Evolutionary conservation across 139 green algal species (phyloP).

Genomic region (Chlorella sp.): DNA sequence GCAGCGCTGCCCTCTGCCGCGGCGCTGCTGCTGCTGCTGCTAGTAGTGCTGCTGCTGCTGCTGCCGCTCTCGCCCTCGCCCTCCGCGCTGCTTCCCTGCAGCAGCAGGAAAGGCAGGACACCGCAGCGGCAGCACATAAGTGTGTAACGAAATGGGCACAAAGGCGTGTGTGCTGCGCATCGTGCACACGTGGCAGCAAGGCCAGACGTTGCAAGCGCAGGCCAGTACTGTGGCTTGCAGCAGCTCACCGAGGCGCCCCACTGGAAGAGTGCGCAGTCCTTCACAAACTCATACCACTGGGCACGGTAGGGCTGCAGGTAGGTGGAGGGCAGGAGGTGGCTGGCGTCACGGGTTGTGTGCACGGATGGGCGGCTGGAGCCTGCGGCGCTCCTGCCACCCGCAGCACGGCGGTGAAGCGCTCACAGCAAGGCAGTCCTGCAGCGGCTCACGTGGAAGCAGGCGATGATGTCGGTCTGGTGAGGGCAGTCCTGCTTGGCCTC

Average conservation of each 20-base stretch:
- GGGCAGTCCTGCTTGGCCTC: conserved; percentile 32
- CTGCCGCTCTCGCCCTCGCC: neutral
- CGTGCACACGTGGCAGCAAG: too few species aligned
- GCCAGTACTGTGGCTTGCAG: too few species aligned
- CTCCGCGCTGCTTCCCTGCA: neutral
- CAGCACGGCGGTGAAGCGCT: too few species aligned
- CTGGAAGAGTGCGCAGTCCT: conserved; percentile 43
- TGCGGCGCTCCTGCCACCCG: too few species aligned
- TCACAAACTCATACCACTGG: conserved; percentile 36
- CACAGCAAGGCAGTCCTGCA: neutral
- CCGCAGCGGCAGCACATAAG: too few species aligned
- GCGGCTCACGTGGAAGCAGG: conserved; percentile 34
- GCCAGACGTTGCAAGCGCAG: too few species aligned
- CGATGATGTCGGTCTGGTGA: conserved; percentile 26
- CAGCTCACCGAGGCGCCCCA: conserved; percentile 1
- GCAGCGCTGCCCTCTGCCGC: neutral
- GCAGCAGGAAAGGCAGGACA: neutral
- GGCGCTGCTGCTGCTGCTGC: neutral
- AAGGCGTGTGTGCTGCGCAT: too few species aligned
- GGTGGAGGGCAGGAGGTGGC: too few species aligned
- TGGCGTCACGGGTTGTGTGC: too few species aligned
- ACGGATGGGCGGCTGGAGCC: too few species aligned
- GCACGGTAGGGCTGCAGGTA: conserved; percentile 7
- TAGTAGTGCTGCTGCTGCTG: neutral
- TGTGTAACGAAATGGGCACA: too few species aligned